phyloP scores from a whole-genome alignment of 352 stramenopile genomes.

The Globisporangium cylindrosporum region DNA sequence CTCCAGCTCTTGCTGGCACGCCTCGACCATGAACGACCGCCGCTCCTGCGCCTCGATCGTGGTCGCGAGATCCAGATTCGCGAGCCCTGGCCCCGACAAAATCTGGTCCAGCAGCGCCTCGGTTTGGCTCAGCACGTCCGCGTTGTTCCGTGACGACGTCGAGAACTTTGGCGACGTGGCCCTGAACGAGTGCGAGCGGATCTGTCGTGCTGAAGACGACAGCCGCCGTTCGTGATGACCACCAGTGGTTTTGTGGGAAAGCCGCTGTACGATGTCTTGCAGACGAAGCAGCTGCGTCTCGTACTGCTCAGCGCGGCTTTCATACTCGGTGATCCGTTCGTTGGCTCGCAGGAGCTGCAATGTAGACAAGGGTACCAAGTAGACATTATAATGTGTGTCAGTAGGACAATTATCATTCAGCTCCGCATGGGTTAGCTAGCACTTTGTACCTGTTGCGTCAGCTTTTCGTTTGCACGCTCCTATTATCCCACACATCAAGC shows the following conservation, averaged over 20 bases:
- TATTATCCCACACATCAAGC: slow-evolving; percentile 11
- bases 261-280: slow-evolving; percentile 26
- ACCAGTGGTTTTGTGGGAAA: slow-evolving; percentile 23
- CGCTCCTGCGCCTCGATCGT: slow-evolving; percentile 43
- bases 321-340: slow-evolving; percentile 44
- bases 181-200: background rate
- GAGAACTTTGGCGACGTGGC: slow-evolving; percentile 18
- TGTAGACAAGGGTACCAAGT: background rate
- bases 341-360: slow-evolving; percentile 44
- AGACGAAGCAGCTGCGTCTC: slow-evolving; percentile 43
- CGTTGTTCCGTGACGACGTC: slow-evolving; percentile 37
- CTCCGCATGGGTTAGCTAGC: too few relatives aligned
- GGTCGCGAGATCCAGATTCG: slow-evolving; percentile 27
- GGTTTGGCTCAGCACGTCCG: slow-evolving; percentile 55
- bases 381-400: background rate
- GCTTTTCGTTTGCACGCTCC: slow-evolving; percentile 53
- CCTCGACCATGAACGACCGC: slow-evolving; percentile 54
- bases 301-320: slow-evolving; percentile 40
- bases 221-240: slow-evolving; percentile 6
- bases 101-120: slow-evolving; percentile 51
- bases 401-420: background rate
- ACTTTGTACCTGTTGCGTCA: slow-evolving; percentile 53
- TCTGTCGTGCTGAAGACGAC: background rate
- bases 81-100: slow-evolving; percentile 32
- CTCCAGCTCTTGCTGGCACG: slow-evolving; percentile 60